Evolutionary conservation across 164 flowering plant genomes (phyloP), one percentile per base, ranked within the genome.

Genomic region (Aristolochia contorta): DNA sequence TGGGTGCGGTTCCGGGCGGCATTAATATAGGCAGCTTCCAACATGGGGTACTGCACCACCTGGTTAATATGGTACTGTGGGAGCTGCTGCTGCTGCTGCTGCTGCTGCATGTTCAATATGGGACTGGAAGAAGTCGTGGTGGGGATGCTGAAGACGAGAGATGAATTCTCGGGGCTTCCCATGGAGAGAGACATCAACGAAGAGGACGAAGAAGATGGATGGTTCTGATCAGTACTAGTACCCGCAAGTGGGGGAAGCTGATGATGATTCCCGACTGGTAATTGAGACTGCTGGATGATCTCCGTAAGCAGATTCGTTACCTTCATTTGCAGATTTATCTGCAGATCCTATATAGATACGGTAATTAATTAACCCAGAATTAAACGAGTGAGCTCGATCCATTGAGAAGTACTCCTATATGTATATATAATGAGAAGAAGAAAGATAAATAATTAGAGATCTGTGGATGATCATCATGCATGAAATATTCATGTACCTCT

Each of bases 171-270:
- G 1, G 86, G 75, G 68, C 86, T 86, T 16, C 77, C 85, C 59
- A 73, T 64, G 5, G 96, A 83, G 21, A 78, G 49, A 16, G 87
- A 79, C 69, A 70, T 70, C 46, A 82, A 56, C 0, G 87, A 79
- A 1, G 93, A 86, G 0, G 91, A 82, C 1, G 97, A 84, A 0
- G 94, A 84, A 4, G 89, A 82, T 23, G 67, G 77, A 46, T 61
- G 67, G 57, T 63, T 67, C 20, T 62, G 79, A 27, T 77, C 74
- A 1, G 60, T 27, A 27, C 30, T 5, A 5, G 30, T n/a, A n/a
- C n/a, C n/a, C n/a, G n/a, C n/a, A n/a, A n/a, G n/a, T n/a, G n/a
- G n/a, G n/a, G n/a, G n/a, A n/a, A n/a, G 27, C 54, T 54, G 59
- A 12, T 12, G 71, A 13, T 60, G 52, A 61, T 74, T 58, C 22